phyloP scores from a whole-genome alignment of 352 stramenopile genomes.

The Achlya hypogyna region DNA sequence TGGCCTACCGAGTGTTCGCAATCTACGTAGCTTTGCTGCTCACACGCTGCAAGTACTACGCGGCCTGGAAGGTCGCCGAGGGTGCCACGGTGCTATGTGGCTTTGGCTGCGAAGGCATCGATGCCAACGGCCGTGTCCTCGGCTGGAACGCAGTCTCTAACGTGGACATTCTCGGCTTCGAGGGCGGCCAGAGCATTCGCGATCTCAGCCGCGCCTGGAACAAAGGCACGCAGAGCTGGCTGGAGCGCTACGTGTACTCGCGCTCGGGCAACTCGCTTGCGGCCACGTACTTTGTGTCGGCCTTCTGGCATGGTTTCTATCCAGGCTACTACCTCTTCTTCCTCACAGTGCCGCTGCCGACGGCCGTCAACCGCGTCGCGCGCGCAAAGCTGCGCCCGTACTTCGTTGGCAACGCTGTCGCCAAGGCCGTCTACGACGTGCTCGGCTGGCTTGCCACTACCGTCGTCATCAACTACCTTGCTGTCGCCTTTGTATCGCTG shows the following conservation, averaged over 20 bases:
- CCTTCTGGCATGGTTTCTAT: conserved; percentile 99
- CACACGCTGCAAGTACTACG: conserved; percentile 93
- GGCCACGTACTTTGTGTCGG: conserved; percentile 91
- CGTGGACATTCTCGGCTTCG: conserved; percentile 93
- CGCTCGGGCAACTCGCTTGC: conserved; percentile 88
- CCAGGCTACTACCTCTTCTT: conserved; percentile 97
- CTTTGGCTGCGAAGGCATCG: conserved; percentile 91
- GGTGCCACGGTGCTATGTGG: conserved; percentile 67
- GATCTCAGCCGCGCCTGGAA: conserved; percentile 91
- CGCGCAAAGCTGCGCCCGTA: conserved; percentile 42
- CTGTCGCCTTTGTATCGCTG: conserved; percentile 49
- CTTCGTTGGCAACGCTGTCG: conserved; percentile 30
- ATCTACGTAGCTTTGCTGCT: conserved; percentile 85
- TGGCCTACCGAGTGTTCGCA: conserved; percentile 58
- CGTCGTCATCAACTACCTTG: conserved; percentile 65
- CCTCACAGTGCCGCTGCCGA: conserved; percentile 59
- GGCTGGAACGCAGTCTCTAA: conserved; percentile 93
- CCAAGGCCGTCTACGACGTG: conserved; percentile 55
- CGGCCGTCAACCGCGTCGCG: conserved; percentile 54
- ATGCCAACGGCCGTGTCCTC: conserved; percentile 65
- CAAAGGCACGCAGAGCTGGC: conserved; percentile 94
- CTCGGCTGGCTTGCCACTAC: conserved; percentile 43
- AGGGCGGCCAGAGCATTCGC: conserved; percentile 86
- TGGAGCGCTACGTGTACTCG: conserved; percentile 97
- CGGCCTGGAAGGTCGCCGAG: conserved; percentile 89